phyloP scores from a whole-genome alignment of 2,329 filamentous ascomycete genomes.

The Aspergillus sp. region DNA sequence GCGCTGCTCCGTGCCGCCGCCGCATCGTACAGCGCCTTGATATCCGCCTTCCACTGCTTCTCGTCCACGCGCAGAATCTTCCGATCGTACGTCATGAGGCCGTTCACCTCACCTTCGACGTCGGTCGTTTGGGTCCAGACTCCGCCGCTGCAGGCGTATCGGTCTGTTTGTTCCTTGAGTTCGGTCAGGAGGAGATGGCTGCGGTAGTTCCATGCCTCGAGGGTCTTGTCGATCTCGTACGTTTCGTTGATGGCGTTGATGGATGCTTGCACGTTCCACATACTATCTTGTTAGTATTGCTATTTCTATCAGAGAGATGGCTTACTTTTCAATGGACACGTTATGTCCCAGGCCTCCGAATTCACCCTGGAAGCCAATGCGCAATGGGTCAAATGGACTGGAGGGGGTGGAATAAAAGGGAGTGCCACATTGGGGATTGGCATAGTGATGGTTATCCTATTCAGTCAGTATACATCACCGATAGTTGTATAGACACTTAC shows the following conservation, averaged over 20 bases:
- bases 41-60: slow-evolving; percentile 57
- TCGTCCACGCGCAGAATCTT: slow-evolving; percentile 51
- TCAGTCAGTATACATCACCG: background rate
- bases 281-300: slow-evolving; percentile 29
- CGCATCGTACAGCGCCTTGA: slow-evolving; percentile 56
- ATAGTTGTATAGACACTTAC: slow-evolving; percentile 12
- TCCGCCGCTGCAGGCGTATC: slow-evolving; percentile 60
- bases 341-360: slow-evolving; percentile 67
- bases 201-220: slow-evolving; percentile 64
- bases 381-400: slow-evolving; percentile 51
- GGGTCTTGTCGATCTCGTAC: slow-evolving; percentile 59
- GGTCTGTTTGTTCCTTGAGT: slow-evolving; percentile 46
- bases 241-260: slow-evolving; percentile 60
- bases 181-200: slow-evolving; percentile 49
- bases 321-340: slow-evolving; percentile 57
- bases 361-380: slow-evolving; percentile 67
- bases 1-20: slow-evolving; percentile 28
- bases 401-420: slow-evolving; percentile 60
- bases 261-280: slow-evolving; percentile 60
- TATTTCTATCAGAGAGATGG: background rate
- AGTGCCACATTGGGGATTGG: slow-evolving; percentile 65
- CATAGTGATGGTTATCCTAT: slow-evolving; percentile 67
- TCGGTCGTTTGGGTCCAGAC: slow-evolving; percentile 73
- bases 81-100: slow-evolving; percentile 65
- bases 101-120: slow-evolving; percentile 71